Percentiles rank a stretch among this genome's conserved stretches.
Evolutionary conservation across 169 alveolate genomes (phyloP).

Genomic region (Plasmodium falciparum): DNA sequence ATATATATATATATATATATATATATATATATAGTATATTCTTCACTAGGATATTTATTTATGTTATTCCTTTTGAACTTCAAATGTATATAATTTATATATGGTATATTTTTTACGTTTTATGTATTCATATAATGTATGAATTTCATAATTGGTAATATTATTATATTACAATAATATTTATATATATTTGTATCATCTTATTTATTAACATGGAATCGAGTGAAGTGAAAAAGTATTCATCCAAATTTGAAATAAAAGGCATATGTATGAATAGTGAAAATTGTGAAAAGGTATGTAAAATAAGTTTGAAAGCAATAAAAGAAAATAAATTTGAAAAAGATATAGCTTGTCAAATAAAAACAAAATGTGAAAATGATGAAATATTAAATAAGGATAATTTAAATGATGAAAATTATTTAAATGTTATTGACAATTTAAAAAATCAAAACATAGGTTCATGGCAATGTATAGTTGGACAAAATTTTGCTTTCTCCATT

Average conservation of each 20-base stretch:
- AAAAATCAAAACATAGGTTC: conserved; percentile 72
- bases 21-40: too few relatives aligned
- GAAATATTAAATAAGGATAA: conserved; percentile 63
- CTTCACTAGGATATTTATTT: too few relatives aligned
- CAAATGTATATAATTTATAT: too few relatives aligned
- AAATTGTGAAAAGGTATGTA: conserved; percentile 59
- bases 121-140: too few relatives aligned
- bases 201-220: conserved; percentile 25
- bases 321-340: conserved; percentile 68
- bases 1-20: too few relatives aligned
- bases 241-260: conserved; percentile 58
- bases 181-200: neutral
- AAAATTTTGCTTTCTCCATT: conserved; percentile 73
- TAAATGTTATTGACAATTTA: conserved; percentile 33
- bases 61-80: too few relatives aligned
- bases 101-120: too few relatives aligned
- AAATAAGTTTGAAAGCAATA: conserved; percentile 61
- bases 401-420: conserved; percentile 35
- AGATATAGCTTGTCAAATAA: conserved; percentile 75
- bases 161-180: too few relatives aligned
- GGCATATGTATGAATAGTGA: conserved; percentile 75
- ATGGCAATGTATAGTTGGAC: conserved; percentile 77
- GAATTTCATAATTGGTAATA: too few relatives aligned
- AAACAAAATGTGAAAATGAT: conserved; percentile 71
- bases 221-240: conserved; percentile 42